Percentiles rank a stretch among this genome's conserved stretches.
Conservation (phyloP, 495 filamentous ascomycete genomes). For the Neurospora cerealis region DNA sequence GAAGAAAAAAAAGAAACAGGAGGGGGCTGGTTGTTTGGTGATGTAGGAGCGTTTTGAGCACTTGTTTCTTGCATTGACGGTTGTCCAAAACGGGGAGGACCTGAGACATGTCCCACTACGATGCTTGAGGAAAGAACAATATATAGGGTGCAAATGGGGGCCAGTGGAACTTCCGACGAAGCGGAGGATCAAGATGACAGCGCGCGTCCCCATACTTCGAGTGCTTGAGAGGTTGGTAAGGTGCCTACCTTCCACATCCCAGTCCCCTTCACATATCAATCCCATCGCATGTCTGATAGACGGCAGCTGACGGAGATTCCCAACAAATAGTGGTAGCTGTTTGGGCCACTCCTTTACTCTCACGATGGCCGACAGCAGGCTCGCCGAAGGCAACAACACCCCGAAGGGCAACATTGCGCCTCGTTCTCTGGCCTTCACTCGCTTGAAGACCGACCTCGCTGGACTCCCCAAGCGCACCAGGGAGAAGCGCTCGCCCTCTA, state of each 20-base stretch:
- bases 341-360: no score
- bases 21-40: neutral
- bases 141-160: no score
- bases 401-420: no score
- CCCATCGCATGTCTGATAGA: neutral
- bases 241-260: neutral
- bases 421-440: no score
- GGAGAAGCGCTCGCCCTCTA: no score
- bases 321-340: no score
- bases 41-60: neutral
- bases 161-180: neutral
- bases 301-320: no score
- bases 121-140: neutral
- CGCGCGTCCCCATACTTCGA: neutral
- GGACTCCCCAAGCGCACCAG: no score
- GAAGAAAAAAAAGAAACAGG: neutral
- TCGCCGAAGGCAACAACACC: no score
- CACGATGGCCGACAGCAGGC: no score
- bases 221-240: neutral
- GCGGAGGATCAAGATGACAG: neutral
- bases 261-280: neutral
- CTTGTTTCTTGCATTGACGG: neutral
- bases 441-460: no score
- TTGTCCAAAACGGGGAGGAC: neutral
- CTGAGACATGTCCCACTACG: accelerated